phyloP scores from a whole-genome alignment of 129 eudicot species.

The Lactuca saligna region DNA sequence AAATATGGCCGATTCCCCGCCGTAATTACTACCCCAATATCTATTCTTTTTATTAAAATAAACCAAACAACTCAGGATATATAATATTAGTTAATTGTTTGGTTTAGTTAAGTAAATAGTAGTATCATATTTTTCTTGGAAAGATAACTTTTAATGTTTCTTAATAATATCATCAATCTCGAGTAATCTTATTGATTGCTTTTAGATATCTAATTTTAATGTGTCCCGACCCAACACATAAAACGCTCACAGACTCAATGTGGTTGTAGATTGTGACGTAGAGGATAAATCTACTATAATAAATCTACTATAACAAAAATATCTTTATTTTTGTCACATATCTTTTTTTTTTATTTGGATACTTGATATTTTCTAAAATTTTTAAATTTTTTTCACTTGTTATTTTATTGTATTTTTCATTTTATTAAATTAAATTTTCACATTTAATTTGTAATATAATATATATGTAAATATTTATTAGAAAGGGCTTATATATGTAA shows the following conservation, averaged over 20 bases:
- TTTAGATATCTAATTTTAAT: not conserved
- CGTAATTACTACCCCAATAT: constrained; percentile 54
- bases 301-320: too few species aligned
- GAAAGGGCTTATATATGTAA: too few species aligned
- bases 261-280: not conserved
- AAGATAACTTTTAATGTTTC: constrained; percentile 5
- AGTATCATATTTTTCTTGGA: constrained; percentile 18
- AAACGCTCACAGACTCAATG: not conserved
- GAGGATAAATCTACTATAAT: too few species aligned
- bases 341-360: too few species aligned
- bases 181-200: constrained; percentile 22
- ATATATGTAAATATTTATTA: too few species aligned
- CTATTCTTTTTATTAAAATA: constrained; percentile 16
- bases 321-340: too few species aligned
- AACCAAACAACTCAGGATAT: constrained; percentile 4
- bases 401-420: too few species aligned
- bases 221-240: not conserved
- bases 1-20: constrained; percentile 90
- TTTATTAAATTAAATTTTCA: too few species aligned
- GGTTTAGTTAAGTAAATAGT: not conserved
- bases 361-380: too few species aligned
- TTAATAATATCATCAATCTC: constrained; percentile 33
- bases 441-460: too few species aligned
- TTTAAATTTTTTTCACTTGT: too few species aligned
- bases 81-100: not conserved